Evolutionary conservation across 2,329 filamentous ascomycete species (phyloP).

Genomic region (Colletotrichum agaves): DNA sequence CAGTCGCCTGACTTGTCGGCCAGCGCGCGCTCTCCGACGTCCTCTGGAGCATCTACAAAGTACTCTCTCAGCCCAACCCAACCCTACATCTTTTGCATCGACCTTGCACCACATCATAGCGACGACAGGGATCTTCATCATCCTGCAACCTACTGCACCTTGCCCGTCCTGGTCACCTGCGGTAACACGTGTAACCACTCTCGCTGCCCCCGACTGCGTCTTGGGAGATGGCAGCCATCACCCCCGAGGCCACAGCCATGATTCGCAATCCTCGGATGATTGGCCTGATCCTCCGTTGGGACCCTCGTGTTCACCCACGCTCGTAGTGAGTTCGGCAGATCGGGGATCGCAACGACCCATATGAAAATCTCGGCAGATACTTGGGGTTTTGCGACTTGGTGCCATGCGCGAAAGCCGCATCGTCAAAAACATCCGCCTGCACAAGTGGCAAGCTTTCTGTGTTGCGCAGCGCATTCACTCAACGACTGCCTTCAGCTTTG

Average conservation of each 20-base stretch:
- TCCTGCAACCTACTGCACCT: constrained; percentile 32
- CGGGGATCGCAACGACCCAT: constrained; percentile 6
- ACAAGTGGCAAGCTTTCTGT: too few relatives aligned
- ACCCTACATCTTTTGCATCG: background rate
- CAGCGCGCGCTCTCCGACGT: background rate
- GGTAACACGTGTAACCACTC: constrained; percentile 37
- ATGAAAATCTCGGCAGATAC: constrained; percentile 41
- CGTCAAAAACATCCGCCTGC: too few relatives aligned
- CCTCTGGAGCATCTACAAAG: background rate
- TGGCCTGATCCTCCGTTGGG: background rate
- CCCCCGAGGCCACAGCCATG: constrained; percentile 4
- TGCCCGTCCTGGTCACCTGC: constrained; percentile 30
- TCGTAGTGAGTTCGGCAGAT: constrained; percentile 12
- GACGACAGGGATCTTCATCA: constrained; percentile 25
- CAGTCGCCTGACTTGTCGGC: background rate
- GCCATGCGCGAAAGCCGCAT: too few relatives aligned
- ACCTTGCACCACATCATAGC: constrained; percentile 6
- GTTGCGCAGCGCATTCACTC: too few relatives aligned
- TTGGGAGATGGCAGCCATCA: constrained; percentile 19
- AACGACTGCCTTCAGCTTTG: too few relatives aligned
- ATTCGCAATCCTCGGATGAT: constrained; percentile 6
- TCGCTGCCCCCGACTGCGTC: constrained; percentile 8
- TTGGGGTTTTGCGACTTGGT: too few relatives aligned
- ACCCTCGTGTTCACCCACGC: background rate
- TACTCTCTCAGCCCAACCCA: background rate